These are phyloP conservation scores for Xylariales sp. DNA, from an alignment of 2,329 filamentous ascomycete species.

Conservation along the genomic window DNA sequence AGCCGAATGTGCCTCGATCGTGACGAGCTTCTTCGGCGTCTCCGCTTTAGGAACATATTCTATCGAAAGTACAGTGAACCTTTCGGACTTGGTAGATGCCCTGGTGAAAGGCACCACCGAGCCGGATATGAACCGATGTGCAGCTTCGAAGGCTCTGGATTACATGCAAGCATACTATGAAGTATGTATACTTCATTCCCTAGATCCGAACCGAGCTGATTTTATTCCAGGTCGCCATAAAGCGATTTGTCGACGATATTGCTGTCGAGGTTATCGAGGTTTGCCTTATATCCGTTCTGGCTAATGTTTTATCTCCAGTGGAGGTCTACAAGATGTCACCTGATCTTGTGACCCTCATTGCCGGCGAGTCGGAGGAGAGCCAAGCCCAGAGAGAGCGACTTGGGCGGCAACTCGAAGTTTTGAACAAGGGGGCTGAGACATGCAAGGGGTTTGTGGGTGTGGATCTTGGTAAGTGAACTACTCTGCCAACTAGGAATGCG, in stretches of 20 bases:
- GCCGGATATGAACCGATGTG: slow-evolving; percentile 18
- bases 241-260: slow-evolving; percentile 38
- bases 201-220: too few relatives aligned
- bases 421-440: slow-evolving; percentile 30
- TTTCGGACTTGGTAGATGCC: background rate
- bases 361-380: slow-evolving; percentile 35
- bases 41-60: background rate
- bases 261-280: slow-evolving; percentile 37
- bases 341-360: slow-evolving; percentile 30
- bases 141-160: slow-evolving; percentile 27
- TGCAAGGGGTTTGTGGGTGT: slow-evolving; percentile 28
- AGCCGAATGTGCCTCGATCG: background rate
- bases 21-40: background rate
- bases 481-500: too few relatives aligned
- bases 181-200: too few relatives aligned
- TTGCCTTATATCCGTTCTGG: slow-evolving; percentile 29
- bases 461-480: background rate
- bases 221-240: slow-evolving; percentile 35
- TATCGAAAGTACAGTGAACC: background rate
- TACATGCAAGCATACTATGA: slow-evolving; percentile 31
- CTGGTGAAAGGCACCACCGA: slow-evolving; percentile 8
- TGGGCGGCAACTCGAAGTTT: slow-evolving; percentile 29
- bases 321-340: slow-evolving; percentile 29
- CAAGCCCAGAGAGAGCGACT: slow-evolving; percentile 30
- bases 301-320: slow-evolving; percentile 33